phyloP scores from a whole-genome alignment of 2,329 filamentous ascomycete species.

The Helotiales sp. region DNA sequence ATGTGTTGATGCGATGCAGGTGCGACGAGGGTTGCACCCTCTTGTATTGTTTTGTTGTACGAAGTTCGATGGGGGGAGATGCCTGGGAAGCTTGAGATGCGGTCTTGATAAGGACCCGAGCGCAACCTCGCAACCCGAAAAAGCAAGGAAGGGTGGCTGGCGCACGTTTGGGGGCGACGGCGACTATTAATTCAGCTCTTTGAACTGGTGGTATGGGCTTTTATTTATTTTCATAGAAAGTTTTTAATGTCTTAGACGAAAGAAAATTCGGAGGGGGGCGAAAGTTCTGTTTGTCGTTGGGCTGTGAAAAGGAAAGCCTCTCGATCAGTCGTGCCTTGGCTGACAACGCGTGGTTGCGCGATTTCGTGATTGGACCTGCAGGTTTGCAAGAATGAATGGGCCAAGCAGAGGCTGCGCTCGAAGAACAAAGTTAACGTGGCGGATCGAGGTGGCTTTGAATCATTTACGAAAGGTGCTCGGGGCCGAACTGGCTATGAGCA shows the following conservation, averaged over 20 bases:
- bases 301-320: too few species aligned
- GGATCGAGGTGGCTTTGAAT: neutral
- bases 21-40: neutral
- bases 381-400: neutral
- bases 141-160: conserved; percentile 7
- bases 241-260: too few species aligned
- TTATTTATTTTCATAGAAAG: too few species aligned
- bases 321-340: neutral
- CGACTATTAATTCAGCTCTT: neutral
- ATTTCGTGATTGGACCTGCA: conserved; percentile 12
- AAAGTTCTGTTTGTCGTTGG: too few species aligned
- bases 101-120: conserved; percentile 6
- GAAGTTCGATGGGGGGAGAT: too few species aligned
- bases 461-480: neutral
- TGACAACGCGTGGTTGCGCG: conserved; percentile 1
- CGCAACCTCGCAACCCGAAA: conserved; percentile 1
- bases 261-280: too few species aligned
- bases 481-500: neutral
- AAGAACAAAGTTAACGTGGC: neutral
- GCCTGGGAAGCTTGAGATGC: too few species aligned
- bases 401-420: neutral
- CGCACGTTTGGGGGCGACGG: neutral
- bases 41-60: neutral
- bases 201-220: too few species aligned
- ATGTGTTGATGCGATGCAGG: conserved; percentile 5